phyloP scores from a whole-genome alignment of 2,329 filamentous ascomycete species.

The Penicillium psychrosexuale region DNA sequence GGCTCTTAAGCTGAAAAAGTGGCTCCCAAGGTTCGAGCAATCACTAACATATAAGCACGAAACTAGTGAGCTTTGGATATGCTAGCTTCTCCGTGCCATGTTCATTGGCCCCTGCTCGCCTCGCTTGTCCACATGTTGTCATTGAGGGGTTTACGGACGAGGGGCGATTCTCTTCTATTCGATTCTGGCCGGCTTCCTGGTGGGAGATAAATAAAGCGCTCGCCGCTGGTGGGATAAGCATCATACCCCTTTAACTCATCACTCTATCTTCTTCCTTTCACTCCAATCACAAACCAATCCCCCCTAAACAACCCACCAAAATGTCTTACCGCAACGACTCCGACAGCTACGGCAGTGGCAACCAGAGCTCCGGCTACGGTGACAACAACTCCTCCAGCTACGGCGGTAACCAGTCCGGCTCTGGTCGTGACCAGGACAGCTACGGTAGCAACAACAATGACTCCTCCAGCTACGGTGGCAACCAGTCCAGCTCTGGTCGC shows the following conservation, averaged over 20 bases:
- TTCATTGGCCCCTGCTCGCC: constrained; percentile 3
- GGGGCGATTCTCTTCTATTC: background rate
- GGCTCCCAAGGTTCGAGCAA: constrained; percentile 1
- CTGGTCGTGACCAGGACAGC: background rate
- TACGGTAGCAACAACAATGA: background rate
- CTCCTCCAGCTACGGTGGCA: background rate
- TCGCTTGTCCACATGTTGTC: constrained; percentile 1
- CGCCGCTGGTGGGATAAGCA: background rate
- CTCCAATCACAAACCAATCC: background rate
- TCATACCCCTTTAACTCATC: background rate
- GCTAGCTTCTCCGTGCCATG: background rate
- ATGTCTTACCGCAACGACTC: constrained; percentile 11
- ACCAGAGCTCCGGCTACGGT: constrained; percentile 9
- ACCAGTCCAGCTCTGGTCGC: too few relatives aligned
- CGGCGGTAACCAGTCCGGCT: background rate
- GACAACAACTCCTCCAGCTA: constrained; percentile 1
- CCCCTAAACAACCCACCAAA: background rate
- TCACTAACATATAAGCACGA: background rate
- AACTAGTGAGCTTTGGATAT: background rate
- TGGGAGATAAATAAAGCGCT: background rate
- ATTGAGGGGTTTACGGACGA: constrained; percentile 1
- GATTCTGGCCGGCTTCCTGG: background rate
- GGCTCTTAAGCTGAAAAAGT: constrained; percentile 4
- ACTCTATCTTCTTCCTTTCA: background rate
- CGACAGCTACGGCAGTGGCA: constrained; percentile 10